phyloP scores from a whole-genome alignment of 495 filamentous ascomycete species.

The Aspergillus homomorphus region DNA sequence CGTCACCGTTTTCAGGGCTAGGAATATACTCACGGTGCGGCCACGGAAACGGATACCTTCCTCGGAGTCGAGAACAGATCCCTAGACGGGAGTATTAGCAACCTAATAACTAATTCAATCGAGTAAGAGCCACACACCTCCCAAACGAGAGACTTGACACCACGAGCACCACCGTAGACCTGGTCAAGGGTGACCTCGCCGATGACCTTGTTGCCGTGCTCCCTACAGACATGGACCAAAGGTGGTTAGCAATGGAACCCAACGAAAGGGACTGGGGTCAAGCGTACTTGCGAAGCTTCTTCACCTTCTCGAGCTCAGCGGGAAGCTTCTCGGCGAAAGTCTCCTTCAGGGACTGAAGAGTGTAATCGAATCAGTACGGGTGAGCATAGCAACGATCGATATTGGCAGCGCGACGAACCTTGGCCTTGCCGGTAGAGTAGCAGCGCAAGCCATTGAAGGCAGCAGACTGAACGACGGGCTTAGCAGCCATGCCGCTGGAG shows the following conservation, averaged over 20 bases:
- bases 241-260: conserved; percentile 21
- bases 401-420: conserved; percentile 49
- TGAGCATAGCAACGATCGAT: not conserved
- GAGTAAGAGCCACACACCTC: conserved; percentile 53
- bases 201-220: conserved; percentile 88
- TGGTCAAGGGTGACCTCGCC: conserved; percentile 99
- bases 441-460: conserved; percentile 78
- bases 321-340: conserved; percentile 95
- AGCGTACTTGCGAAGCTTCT: conserved; percentile 88
- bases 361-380: not conserved
- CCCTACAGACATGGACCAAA: conserved; percentile 50
- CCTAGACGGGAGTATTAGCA: conserved; percentile 42
- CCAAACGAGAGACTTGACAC: conserved; percentile 98
- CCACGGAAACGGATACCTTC: conserved; percentile 99
- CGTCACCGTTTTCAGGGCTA: not conserved
- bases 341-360: conserved; percentile 85
- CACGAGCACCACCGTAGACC: conserved; percentile 98
- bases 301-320: conserved; percentile 97
- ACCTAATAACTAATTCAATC: not conserved
- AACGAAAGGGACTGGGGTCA: not conserved
- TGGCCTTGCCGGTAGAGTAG: conserved; percentile 84
- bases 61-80: conserved; percentile 95
- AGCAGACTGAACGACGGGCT: conserved; percentile 59
- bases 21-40: conserved; percentile 66
- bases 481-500: conserved; percentile 61